phyloP scores from a whole-genome alignment of 176 grass and related monocot genomes.

The Miscanthus lutarioriparius region DNA sequence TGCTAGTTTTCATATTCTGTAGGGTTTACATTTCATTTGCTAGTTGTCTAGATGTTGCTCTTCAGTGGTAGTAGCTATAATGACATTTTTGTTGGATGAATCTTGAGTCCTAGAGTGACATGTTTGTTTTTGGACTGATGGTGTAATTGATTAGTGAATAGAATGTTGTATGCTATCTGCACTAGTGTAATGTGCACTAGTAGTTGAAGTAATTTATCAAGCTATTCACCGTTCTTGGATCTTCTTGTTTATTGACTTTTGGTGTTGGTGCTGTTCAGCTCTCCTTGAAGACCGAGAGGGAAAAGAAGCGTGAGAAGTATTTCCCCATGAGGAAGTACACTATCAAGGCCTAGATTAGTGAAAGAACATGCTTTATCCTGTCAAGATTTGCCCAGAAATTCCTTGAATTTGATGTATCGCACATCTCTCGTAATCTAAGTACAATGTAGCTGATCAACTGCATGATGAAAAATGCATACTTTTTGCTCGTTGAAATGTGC shows the following conservation, averaged over 20 bases:
- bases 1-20: not conserved
- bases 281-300: constrained; percentile 66
- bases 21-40: not conserved
- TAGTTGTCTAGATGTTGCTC: not conserved
- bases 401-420: constrained; percentile 15
- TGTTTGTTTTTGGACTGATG: not conserved
- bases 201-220: not conserved
- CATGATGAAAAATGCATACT: not conserved
- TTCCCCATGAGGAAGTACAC: constrained; percentile 87
- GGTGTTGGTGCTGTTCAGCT: constrained; percentile 27
- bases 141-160: not conserved
- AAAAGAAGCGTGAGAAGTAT: constrained; percentile 77
- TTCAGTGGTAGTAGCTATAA: not conserved
- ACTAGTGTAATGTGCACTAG: not conserved
- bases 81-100: not conserved
- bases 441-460: constrained; percentile 34
- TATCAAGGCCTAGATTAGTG: constrained; percentile 61
- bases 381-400: constrained; percentile 33
- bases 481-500: not conserved
- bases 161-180: not conserved
- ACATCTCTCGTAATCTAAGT: constrained; percentile 24
- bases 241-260: not conserved
- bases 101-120: not conserved
- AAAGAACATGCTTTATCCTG: not conserved
- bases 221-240: not conserved